These are phyloP conservation scores for Hevea brasiliensis DNA, from an alignment of 345 rosid genomes.

Conservation along the genomic window DNA sequence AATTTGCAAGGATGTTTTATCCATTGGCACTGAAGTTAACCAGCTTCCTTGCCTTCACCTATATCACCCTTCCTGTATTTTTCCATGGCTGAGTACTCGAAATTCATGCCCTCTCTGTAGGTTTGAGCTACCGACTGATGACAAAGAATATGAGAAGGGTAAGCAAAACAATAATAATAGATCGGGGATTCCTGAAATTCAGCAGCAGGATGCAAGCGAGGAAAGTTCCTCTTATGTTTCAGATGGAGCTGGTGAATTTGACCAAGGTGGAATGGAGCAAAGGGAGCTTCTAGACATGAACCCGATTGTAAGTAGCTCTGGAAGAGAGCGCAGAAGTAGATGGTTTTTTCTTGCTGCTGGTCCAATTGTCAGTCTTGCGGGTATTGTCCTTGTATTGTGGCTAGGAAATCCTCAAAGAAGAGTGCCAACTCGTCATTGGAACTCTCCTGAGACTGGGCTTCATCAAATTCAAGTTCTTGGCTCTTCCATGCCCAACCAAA, in stretches of 20 bases:
- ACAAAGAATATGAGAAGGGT: conserved; percentile 70
- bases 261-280: conserved; percentile 20
- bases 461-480: conserved; percentile 25
- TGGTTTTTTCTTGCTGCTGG: conserved; percentile 80
- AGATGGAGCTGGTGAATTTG: conserved; percentile 39
- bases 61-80: conserved; percentile 74
- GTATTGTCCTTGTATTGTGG: conserved; percentile 70
- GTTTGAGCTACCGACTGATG: conserved; percentile 88
- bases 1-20: conserved; percentile 76
- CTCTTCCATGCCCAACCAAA: conserved; percentile 31
- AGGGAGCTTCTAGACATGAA: conserved; percentile 27
- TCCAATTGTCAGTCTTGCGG: conserved; percentile 77
- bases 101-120: conserved; percentile 96
- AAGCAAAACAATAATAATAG: conserved; percentile 39
- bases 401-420: conserved; percentile 60
- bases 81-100: conserved; percentile 81
- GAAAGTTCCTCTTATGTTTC: conserved; percentile 44
- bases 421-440: conserved; percentile 25
- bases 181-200: conserved; percentile 32
- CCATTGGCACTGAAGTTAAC: conserved; percentile 52
- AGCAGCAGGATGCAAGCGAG: conserved; percentile 42
- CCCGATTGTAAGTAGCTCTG: conserved; percentile 16
- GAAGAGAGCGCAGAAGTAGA: conserved; percentile 49
- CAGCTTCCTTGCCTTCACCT: conserved; percentile 87
- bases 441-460: conserved; percentile 18